Conservation (phyloP, 192 early-diverging fungal genomes). For the Coemansia sp. region DNA sequence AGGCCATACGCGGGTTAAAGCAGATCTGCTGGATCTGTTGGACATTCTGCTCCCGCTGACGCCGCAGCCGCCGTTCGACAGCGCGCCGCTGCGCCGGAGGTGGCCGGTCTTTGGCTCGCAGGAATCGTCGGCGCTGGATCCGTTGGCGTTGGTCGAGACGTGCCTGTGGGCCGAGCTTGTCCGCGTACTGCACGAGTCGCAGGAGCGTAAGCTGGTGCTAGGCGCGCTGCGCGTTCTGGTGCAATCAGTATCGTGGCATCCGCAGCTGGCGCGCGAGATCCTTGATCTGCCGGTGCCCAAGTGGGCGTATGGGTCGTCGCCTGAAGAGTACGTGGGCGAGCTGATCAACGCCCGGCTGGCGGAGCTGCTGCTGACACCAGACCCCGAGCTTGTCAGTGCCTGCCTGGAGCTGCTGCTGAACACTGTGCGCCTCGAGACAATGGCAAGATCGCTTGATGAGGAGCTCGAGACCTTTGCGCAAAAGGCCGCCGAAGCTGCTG, state of each 20-base stretch:
- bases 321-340: slow-evolving; percentile 23
- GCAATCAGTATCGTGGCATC: slow-evolving; percentile 49
- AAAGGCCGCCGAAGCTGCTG: not conserved
- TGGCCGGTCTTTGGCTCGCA: slow-evolving; percentile 34
- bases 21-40: slow-evolving; percentile 40
- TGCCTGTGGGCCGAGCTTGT: slow-evolving; percentile 53
- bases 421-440: slow-evolving; percentile 43
- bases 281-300: slow-evolving; percentile 32
- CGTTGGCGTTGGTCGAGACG: slow-evolving; percentile 41
- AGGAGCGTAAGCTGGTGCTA: slow-evolving; percentile 39
- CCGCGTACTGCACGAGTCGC: slow-evolving; percentile 25
- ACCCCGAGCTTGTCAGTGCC: slow-evolving; percentile 33
- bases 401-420: slow-evolving; percentile 51
- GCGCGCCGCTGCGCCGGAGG: slow-evolving; percentile 8
- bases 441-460: slow-evolving; percentile 44
- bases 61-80: slow-evolving; percentile 29
- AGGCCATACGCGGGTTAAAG: slow-evolving; percentile 11
- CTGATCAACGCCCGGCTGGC: slow-evolving; percentile 30
- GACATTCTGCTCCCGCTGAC: slow-evolving; percentile 42
- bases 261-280: slow-evolving; percentile 49
- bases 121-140: slow-evolving; percentile 25
- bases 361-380: slow-evolving; percentile 42
- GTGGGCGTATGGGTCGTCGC: slow-evolving; percentile 7
- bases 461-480: slow-evolving; percentile 34
- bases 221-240: slow-evolving; percentile 44